These are phyloP conservation scores for Claviceps spartinae DNA, from an alignment of 2,329 filamentous ascomycete species.

Conservation along the genomic window DNA sequence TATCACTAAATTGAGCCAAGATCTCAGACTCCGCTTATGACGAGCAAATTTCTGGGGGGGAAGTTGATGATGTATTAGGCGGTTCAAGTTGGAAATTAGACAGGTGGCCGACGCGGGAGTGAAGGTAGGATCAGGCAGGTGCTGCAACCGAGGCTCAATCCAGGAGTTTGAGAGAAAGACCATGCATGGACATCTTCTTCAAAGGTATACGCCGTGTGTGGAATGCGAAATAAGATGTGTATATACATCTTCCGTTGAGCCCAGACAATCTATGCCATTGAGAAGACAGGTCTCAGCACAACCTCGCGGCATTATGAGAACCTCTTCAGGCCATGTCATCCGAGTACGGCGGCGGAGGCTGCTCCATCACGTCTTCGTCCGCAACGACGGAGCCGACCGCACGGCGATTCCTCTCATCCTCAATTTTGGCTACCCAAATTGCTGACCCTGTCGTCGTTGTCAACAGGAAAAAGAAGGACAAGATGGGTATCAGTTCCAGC, in stretches of 20 bases:
- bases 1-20: background rate
- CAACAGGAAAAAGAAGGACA: slow-evolving; percentile 90
- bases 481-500: slow-evolving; percentile 72
- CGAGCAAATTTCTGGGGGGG: background rate
- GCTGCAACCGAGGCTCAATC: background rate
- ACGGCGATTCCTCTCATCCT: slow-evolving; percentile 34
- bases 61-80: background rate
- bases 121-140: background rate
- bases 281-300: background rate
- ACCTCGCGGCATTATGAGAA: background rate
- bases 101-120: background rate
- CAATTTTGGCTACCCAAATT: slow-evolving; percentile 71
- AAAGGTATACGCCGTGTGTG: background rate
- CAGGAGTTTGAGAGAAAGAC: background rate
- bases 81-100: background rate
- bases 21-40: background rate
- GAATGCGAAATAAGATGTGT: background rate
- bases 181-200: background rate
- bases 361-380: slow-evolving; percentile 8
- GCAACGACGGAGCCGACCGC: slow-evolving; percentile 6
- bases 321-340: slow-evolving; percentile 10
- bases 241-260: too few relatives aligned
- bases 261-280: background rate
- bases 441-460: slow-evolving; percentile 77
- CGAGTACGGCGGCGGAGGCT: slow-evolving; percentile 16